Evolutionary conservation across 2,329 filamentous ascomycete genomes (phyloP).

Genomic region (Xylariaceae sp.): DNA sequence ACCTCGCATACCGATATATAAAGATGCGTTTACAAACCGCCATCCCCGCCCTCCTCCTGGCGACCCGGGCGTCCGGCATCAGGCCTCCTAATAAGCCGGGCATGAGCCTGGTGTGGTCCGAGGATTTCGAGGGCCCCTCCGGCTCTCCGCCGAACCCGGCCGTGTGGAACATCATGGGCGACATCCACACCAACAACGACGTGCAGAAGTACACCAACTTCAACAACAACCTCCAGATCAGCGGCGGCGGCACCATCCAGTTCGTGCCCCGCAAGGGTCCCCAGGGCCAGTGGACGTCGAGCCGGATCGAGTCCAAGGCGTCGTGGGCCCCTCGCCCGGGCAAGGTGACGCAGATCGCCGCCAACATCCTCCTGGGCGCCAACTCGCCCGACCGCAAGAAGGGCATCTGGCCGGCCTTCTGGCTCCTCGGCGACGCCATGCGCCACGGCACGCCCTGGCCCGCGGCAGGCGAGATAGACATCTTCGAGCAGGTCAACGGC

Average conservation of each 20-base stretch:
- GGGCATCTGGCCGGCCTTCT: slow-evolving; percentile 56
- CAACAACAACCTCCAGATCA: slow-evolving; percentile 44
- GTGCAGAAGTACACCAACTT: slow-evolving; percentile 44
- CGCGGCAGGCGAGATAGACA: slow-evolving; percentile 50
- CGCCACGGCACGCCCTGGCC: slow-evolving; percentile 48
- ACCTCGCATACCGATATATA: too few relatives aligned
- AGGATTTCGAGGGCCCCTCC: slow-evolving; percentile 26
- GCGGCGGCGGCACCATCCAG: slow-evolving; percentile 45
- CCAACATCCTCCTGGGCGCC: slow-evolving; percentile 42
- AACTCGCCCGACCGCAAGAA: slow-evolving; percentile 37
- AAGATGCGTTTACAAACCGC: slow-evolving; percentile 28
- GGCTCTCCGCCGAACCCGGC: slow-evolving; percentile 21
- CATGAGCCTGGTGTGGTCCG: slow-evolving; percentile 26
- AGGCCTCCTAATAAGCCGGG: slow-evolving; percentile 24
- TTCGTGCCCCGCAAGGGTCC: slow-evolving; percentile 42
- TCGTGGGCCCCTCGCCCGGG: slow-evolving; percentile 42
- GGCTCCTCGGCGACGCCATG: slow-evolving; percentile 48
- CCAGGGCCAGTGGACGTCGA: slow-evolving; percentile 46
- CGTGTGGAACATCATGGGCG: slow-evolving; percentile 28
- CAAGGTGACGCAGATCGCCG: slow-evolving; percentile 42
- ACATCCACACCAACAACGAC: slow-evolving; percentile 47
- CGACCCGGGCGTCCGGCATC: slow-evolving; percentile 26
- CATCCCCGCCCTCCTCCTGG: slow-evolving; percentile 22
- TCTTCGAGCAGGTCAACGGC: slow-evolving; percentile 53
- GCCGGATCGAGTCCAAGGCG: slow-evolving; percentile 46